Evolutionary conservation across 805 yeast species (phyloP), one percentile per base, ranked within the genome.

Genomic region (Metschnikowia aberdeeniae): DNA sequence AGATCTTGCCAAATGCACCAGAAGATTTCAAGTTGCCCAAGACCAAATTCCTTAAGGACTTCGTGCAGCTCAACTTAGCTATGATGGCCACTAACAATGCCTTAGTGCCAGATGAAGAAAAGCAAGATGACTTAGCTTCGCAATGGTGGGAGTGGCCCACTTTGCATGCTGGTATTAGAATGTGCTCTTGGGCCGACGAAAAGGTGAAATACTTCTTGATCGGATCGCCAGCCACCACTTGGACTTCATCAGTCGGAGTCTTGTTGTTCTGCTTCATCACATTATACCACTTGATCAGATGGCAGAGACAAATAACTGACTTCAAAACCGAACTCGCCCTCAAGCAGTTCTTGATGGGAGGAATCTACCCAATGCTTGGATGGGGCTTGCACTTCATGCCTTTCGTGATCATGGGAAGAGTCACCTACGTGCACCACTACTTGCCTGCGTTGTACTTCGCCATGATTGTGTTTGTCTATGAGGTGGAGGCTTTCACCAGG

Each of bases 371-470:
- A 22, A 84, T 90, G 70, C 60, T 87, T 34, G 96, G 96, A 9
- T 92, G 97, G 97, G 75, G 81, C 35, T 73, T 89, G 58, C 97
- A 92, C 67, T 92, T 74, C 66, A 61, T 86, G 58, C 98, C 99
- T 29, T 92, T 92, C 67, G 79, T 85, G 28, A 67, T 89, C 48
- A 92, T 92, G 99, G 89, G 95, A 10, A 86, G 99, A 73, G 97
- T 93, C 46, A 89, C 96, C 2, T 92, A 93, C 63, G 93, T 92
- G 29, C 99, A 92, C 68, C 99, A 92, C 65, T 92, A 92, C 66
- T 79, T 89, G 54, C 99, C 99, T 11, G 96, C 98, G 1, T 76
- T 90, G 52, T 92, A 86, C 68, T 92, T 92, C 82, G 98, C 98
- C 41, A 84, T 89, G 72, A 70, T 90, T 52, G 83, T 88, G 27